Conservation (phyloP, 177 flowering plant genomes). For the Vitis hybrid region DNA sequence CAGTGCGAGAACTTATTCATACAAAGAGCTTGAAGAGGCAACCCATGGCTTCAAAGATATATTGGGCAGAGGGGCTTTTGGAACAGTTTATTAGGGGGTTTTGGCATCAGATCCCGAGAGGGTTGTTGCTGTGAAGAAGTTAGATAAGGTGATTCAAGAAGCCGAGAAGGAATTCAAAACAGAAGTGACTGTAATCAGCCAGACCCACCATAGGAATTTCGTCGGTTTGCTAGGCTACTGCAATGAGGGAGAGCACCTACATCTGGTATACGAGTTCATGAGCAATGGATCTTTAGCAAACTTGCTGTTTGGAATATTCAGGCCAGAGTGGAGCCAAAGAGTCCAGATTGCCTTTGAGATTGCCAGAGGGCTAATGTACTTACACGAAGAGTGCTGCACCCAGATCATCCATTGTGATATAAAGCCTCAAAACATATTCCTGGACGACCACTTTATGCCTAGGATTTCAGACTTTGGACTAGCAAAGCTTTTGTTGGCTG, state of each 20-base stretch:
- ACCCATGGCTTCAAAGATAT: slow-evolving; percentile 13
- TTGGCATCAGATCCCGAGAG: background rate
- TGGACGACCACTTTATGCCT: background rate
- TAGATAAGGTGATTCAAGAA: slow-evolving; percentile 15
- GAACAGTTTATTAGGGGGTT: background rate
- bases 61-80: slow-evolving; percentile 26
- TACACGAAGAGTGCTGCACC: slow-evolving; percentile 2
- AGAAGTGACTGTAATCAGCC: slow-evolving; percentile 19
- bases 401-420: too few species aligned
- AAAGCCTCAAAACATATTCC: too few species aligned
- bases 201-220: slow-evolving; percentile 24
- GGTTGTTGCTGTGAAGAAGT: slow-evolving; percentile 21
- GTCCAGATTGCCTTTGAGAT: slow-evolving; percentile 8
- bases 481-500: background rate
- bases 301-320: slow-evolving; percentile 4
- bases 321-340: slow-evolving; percentile 11
- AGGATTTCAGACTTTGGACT: slow-evolving; percentile 9
- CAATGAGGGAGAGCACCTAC: too few species aligned
- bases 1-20: background rate
- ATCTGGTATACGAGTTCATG: too few species aligned
- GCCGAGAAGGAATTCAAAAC: slow-evolving; percentile 23
- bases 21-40: slow-evolving; percentile 16
- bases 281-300: background rate
- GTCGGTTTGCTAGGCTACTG: slow-evolving; percentile 1
- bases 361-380: slow-evolving; percentile 3